A percentile compares a stretch with the other conserved stretches of the same genome.
Conservation (phyloP, 2,329 filamentous ascomycete genomes). For the Verticillium nonalfalfae region DNA sequence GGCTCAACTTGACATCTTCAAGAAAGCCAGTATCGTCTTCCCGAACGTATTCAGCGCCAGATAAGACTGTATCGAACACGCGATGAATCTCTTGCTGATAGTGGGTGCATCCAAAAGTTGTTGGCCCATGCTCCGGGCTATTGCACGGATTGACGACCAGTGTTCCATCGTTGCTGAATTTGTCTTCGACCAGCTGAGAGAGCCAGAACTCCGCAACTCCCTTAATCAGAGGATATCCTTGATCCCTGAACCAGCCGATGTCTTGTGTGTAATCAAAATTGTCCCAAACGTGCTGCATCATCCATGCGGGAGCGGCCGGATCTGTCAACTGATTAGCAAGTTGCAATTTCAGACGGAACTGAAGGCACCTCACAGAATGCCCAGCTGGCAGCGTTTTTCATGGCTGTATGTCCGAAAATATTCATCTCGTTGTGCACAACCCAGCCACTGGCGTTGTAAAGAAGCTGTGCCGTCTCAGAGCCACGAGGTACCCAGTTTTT, state of each 20-base stretch:
- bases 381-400: conserved; percentile 22
- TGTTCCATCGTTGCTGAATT: conserved; percentile 40
- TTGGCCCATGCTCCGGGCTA: conserved; percentile 49
- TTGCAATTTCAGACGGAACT: background rate
- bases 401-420: conserved; percentile 48
- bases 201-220: conserved; percentile 50
- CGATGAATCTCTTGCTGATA: conserved; percentile 45
- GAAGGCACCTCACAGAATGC: conserved; percentile 19
- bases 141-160: conserved; percentile 53
- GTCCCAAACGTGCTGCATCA: conserved; percentile 54
- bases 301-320: conserved; percentile 46
- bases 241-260: conserved; percentile 33
- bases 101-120: conserved; percentile 47
- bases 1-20: conserved; percentile 28
- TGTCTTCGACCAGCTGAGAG: conserved; percentile 42
- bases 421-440: conserved; percentile 53
- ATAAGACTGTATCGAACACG: conserved; percentile 29
- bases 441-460: conserved; percentile 51
- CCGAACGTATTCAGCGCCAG: conserved; percentile 12
- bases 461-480: conserved; percentile 40
- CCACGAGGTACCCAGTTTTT: conserved; percentile 48
- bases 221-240: conserved; percentile 48
- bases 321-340: conserved; percentile 26
- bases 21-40: conserved; percentile 23
- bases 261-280: conserved; percentile 48